Conservation (phyloP, 2,329 filamentous ascomycete species). For the Aspergillus sp. region DNA sequence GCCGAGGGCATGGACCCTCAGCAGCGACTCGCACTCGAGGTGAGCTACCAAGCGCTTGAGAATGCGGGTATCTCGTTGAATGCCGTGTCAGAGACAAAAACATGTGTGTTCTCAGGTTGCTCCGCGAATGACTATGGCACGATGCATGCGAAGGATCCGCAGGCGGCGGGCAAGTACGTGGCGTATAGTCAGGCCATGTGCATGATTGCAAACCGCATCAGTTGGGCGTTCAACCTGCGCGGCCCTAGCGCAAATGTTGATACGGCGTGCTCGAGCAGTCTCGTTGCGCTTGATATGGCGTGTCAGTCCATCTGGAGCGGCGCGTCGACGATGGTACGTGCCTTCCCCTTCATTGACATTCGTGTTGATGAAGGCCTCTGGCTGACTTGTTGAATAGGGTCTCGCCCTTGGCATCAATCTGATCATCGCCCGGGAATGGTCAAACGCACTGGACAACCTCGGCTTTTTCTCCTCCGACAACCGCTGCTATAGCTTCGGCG, state of each 20-base stretch:
- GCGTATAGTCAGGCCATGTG: background rate
- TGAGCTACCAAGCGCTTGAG: conserved; percentile 33
- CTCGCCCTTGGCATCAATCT: no score
- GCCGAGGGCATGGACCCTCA: conserved; percentile 23
- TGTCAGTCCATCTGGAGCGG: conserved; percentile 23
- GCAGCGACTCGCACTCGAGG: conserved; percentile 35
- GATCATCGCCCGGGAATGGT: no score
- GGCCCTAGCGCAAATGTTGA: conserved; percentile 34
- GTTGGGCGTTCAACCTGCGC: conserved; percentile 34
- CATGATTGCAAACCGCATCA: conserved; percentile 35
- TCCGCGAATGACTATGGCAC: conserved; percentile 37
- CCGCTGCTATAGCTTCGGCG: background rate
- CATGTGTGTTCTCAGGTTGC: conserved; percentile 38
- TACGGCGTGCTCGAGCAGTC: conserved; percentile 33
- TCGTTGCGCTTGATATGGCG: conserved; percentile 35
- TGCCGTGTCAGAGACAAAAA: conserved; percentile 26
- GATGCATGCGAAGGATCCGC: conserved; percentile 26
- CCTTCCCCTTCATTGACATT: no score
- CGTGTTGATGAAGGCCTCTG: no score
- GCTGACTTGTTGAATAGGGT: no score
- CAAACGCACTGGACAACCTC: no score
- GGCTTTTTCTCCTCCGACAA: background rate
- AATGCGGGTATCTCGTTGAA: conserved; percentile 2
- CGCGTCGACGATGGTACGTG: no score
- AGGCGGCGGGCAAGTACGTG: background rate